Base-by-base conservation (phyloP, 2,329 filamentous ascomycete genomes). In the Aspergillus intermedius region DNA sequence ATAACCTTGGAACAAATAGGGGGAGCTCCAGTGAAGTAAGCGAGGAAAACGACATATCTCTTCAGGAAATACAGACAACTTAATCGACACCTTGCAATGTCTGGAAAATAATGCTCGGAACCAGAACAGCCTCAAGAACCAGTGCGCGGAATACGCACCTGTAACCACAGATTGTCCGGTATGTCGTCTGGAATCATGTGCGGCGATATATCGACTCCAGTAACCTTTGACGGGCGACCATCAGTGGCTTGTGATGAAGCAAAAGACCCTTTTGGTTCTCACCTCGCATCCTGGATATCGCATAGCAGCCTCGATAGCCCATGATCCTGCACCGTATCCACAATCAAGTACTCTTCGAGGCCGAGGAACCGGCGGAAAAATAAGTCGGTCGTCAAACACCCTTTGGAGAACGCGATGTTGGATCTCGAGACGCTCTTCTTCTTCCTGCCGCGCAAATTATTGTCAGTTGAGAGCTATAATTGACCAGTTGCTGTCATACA, bases 151-250 rank as follows among this genome's bases (percentile, higher is more conserved):
- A 45, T 17, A 62, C 69, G 64, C 62, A 76, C 74, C 65, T 88
- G 83, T 47, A 88, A 74, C 60, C 84, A 82, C 48, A 90, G 68
- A 60, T 89, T 89, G 4, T 77, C 72, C 15, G 86, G 82, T 5
- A 74, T 65, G 55, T 82, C 78, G 44, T 85, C 81, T 35, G 83
- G 83, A 50, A 79, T 77, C 76, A 84, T 82, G 58, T 84, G 80
- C 22, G 85, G 84, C 58, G 82, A 84, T 54, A 88, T 80, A 61
- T 90, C 86, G 59, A 88, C 76, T 8, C 82, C 86, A 54, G 84
- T 74, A 8, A 88, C 83, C 85, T 88, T 54, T 32, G 34, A 30
- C 30, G 28, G 47, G 28, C 52, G 25, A 45, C n/a, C 12, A 42
- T 65, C 48, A 66, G 56, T 37, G 30, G 42, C 23, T 5, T 42